A percentile compares a stretch with the other conserved stretches of the same genome.
Conservation (phyloP, 352 stramenopile genomes). For the Lagenidium sp. region DNA sequence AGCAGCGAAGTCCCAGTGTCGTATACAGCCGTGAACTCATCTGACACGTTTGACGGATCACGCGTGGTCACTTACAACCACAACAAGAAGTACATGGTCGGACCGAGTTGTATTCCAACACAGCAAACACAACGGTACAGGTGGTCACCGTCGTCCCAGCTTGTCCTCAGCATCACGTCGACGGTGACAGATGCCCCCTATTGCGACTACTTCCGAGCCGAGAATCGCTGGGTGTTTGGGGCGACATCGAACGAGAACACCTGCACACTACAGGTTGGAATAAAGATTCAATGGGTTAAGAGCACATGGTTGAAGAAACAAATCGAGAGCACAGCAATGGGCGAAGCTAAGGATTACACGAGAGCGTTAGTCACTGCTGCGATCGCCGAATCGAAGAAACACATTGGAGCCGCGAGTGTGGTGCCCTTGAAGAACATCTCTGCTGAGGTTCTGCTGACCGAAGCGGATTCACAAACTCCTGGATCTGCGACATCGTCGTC, state of each 20-base stretch:
- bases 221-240: constrained; percentile 81
- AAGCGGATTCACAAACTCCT: too few species aligned
- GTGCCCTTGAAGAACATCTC: too few species aligned
- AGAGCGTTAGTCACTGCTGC: constrained; percentile 44
- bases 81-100: constrained; percentile 89
- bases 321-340: constrained; percentile 74
- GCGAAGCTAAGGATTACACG: constrained; percentile 52
- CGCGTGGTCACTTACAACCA: constrained; percentile 52
- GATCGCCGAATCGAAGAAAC: constrained; percentile 8
- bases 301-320: constrained; percentile 86
- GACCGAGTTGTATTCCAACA: constrained; percentile 68
- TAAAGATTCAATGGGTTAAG: constrained; percentile 71
- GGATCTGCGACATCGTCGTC: too few species aligned
- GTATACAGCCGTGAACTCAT: constrained; percentile 45
- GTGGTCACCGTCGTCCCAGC: constrained; percentile 24
- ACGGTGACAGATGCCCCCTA: constrained; percentile 72
- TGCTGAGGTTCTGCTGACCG: too few species aligned
- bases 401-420: too few species aligned
- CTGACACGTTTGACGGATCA: constrained; percentile 54
- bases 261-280: constrained; percentile 50
- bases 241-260: constrained; percentile 24
- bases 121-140: constrained; percentile 59
- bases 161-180: constrained; percentile 71
- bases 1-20: constrained; percentile 19
- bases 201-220: constrained; percentile 83